Conservation (phyloP, 257 asterid genomes). For the Catharanthus roseus region DNA sequence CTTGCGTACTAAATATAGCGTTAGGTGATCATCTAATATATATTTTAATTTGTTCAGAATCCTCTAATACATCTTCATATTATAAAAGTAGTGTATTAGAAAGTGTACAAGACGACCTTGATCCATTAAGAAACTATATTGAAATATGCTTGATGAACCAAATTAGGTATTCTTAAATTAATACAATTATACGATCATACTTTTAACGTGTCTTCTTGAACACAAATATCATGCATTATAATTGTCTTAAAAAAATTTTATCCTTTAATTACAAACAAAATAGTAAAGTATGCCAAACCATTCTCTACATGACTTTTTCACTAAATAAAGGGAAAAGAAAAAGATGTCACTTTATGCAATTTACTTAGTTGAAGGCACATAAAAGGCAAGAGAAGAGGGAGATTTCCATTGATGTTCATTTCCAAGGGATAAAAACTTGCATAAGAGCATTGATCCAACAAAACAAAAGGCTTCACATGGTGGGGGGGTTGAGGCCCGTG, state of each 20-base stretch:
- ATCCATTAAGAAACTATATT: too few relatives aligned
- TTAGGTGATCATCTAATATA: too few relatives aligned
- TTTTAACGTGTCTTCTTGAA: neutral
- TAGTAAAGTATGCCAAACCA: too few relatives aligned
- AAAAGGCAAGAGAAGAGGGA: neutral
- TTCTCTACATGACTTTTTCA: neutral
- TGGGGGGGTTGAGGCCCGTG: constrained; percentile 33
- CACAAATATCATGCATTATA: neutral
- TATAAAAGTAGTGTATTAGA: too few relatives aligned
- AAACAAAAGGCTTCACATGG: constrained; percentile 39
- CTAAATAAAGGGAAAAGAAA: neutral
- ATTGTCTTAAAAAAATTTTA: too few relatives aligned
- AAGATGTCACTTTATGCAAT: neutral
- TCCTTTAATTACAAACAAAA: neutral
- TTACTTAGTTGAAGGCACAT: neutral
- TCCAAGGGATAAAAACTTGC: constrained; percentile 5
- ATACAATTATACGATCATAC: neutral
- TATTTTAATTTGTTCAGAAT: too few relatives aligned
- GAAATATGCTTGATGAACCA: neutral
- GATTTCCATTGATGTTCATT: neutral
- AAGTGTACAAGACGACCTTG: too few relatives aligned
- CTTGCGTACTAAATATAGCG: too few relatives aligned
- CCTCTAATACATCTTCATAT: too few relatives aligned
- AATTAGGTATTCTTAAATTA: neutral
- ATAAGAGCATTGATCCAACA: constrained; percentile 21